Evolutionary conservation across 2,329 filamentous ascomycete species (phyloP).

Genomic region (Xylariaceae sp.): DNA sequence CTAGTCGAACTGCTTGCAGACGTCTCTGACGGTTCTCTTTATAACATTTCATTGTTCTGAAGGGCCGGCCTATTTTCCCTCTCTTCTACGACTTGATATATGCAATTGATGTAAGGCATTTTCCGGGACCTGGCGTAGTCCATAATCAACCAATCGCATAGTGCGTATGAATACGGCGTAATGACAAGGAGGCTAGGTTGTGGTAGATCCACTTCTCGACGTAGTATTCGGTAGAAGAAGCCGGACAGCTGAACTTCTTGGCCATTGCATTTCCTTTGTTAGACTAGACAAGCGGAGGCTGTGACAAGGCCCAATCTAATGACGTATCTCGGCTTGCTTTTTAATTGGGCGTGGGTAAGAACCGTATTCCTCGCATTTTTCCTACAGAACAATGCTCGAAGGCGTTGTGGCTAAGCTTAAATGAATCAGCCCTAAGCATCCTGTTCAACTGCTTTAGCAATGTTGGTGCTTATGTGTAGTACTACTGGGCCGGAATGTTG

Average conservation of each 20-base stretch:
- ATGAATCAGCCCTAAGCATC: too few species aligned
- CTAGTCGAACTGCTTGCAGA: neutral
- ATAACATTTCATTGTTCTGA: neutral
- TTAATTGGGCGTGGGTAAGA: constrained; percentile 4
- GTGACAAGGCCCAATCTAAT: constrained; percentile 7
- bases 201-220: too few species aligned
- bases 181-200: too few species aligned
- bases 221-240: too few species aligned
- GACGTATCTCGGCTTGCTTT: constrained; percentile 11
- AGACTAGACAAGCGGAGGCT: constrained; percentile 1
- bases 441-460: too few species aligned
- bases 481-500: too few species aligned
- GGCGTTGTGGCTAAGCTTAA: too few species aligned
- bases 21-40: constrained; percentile 1
- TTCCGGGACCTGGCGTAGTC: constrained; percentile 7
- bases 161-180: constrained; percentile 5
- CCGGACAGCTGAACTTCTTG: too few species aligned
- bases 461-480: too few species aligned
- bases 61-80: too few species aligned
- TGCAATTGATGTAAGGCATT: constrained; percentile 11
- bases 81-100: too few species aligned
- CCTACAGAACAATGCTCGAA: too few species aligned
- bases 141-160: constrained; percentile 14
- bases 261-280: constrained; percentile 11
- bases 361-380: constrained; percentile 16